Percentiles rank a stretch among this genome's conserved stretches.
phyloP scores from a whole-genome alignment of 305 asterid species.

The Ajuga reptans region DNA sequence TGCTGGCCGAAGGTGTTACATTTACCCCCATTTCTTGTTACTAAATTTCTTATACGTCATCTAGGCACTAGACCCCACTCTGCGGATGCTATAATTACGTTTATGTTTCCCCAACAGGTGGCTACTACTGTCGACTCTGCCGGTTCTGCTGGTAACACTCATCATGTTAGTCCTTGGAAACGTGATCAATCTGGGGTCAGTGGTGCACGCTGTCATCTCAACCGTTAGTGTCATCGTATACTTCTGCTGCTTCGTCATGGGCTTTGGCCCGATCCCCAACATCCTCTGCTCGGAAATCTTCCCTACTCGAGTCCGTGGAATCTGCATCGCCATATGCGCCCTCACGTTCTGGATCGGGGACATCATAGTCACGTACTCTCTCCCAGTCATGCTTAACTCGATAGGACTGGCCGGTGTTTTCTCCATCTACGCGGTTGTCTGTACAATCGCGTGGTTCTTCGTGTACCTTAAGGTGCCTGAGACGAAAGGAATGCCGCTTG shows the following conservation, averaged over 20 bases:
- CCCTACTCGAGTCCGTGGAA: slow-evolving; percentile 87
- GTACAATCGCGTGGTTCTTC: slow-evolving; percentile 68
- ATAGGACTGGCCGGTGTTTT: slow-evolving; percentile 80
- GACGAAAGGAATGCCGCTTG: slow-evolving; percentile 98
- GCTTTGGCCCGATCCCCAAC: slow-evolving; percentile 91
- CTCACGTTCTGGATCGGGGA: slow-evolving; percentile 81
- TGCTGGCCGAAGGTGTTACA: slow-evolving; percentile 86
- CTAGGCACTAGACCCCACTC: too few species aligned
- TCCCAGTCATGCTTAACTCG: slow-evolving; percentile 74
- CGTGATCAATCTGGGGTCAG: slow-evolving; percentile 39
- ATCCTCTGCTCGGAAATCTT: slow-evolving; percentile 92
- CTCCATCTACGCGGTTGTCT: slow-evolving; percentile 72
- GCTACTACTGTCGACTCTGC: slow-evolving; percentile 73
- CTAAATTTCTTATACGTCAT: neutral
- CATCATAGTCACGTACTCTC: slow-evolving; percentile 75
- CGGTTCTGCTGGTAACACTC: slow-evolving; percentile 55
- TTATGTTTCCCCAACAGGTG: slow-evolving; percentile 38
- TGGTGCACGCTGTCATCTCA: slow-evolving; percentile 69
- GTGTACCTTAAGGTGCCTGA: slow-evolving; percentile 87
- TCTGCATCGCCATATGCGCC: slow-evolving; percentile 94
- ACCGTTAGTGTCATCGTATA: slow-evolving; percentile 78
- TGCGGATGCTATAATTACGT: too few species aligned
- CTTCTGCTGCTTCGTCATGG: slow-evolving; percentile 89
- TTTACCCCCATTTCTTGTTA: neutral
- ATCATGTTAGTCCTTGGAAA: slow-evolving; percentile 63